Percentiles rank a stretch among this genome's conserved stretches.
phyloP scores from a whole-genome alignment of 2,329 filamentous ascomycete species.

The Aspergillus novofumigatus region DNA sequence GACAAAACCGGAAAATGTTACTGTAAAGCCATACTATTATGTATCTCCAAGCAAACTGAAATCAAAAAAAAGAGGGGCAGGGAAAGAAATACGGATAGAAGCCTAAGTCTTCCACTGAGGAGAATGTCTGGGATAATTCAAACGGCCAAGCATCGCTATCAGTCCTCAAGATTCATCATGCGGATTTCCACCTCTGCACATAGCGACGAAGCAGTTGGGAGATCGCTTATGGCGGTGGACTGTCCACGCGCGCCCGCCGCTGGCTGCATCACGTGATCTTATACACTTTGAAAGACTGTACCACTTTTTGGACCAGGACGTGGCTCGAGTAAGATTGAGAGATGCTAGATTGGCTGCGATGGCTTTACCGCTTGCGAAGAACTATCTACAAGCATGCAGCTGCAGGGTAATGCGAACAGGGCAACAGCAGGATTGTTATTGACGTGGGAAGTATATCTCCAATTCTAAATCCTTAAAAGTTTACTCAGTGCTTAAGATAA shows the following conservation, averaged over 20 bases:
- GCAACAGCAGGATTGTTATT: background rate
- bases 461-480: background rate
- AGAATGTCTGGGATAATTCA: background rate
- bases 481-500: background rate
- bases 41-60: background rate
- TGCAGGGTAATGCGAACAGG: background rate
- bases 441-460: background rate
- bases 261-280: background rate
- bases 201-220: background rate
- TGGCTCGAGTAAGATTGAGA: background rate
- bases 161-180: background rate
- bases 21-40: background rate
- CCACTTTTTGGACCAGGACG: background rate
- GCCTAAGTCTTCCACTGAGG: background rate
- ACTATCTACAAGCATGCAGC: background rate
- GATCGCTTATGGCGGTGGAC: background rate
- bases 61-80: background rate
- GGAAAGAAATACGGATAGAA: background rate
- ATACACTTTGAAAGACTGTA: background rate
- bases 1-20: background rate
- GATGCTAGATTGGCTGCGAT: background rate
- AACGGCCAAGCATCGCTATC: background rate
- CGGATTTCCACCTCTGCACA: background rate
- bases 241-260: background rate
- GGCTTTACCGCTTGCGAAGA: background rate